Conservation (phyloP, 352 stramenopile genomes). For the Halophytophthora polymorphica region DNA sequence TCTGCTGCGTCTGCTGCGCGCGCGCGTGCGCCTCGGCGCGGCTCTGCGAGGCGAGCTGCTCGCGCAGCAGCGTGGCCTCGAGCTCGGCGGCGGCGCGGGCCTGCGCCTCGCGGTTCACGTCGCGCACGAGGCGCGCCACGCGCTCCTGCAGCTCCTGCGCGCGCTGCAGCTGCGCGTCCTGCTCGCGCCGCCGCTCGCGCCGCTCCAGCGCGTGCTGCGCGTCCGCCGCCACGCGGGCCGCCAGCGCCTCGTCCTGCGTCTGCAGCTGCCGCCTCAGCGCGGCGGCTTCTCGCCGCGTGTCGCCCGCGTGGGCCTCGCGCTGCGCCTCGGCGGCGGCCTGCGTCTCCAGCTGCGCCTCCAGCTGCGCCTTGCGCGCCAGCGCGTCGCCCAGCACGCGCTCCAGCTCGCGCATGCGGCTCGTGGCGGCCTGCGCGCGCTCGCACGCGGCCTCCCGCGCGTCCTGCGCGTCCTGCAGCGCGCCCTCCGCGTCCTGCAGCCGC, state of each 20-base stretch:
- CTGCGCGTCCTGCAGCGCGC: constrained; percentile 56
- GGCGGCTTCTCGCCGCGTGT: constrained; percentile 28
- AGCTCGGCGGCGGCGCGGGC: constrained; percentile 41
- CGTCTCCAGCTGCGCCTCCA: constrained; percentile 35
- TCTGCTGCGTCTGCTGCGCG: constrained; percentile 34
- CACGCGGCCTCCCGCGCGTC: constrained; percentile 38
- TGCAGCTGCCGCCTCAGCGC: constrained; percentile 39
- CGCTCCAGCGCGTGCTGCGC: constrained; percentile 44
- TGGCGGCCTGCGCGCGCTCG: constrained; percentile 37
- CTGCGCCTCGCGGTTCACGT: constrained; percentile 51
- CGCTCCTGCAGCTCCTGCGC: constrained; percentile 51
- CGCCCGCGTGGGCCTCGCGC: constrained; percentile 8
- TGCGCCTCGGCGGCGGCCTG: constrained; percentile 15
- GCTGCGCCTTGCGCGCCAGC: constrained; percentile 41
- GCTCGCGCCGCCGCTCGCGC: constrained; percentile 31
- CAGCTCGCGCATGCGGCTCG: constrained; percentile 57
- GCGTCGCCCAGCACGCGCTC: constrained; percentile 56
- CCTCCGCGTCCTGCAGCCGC: constrained; percentile 61
- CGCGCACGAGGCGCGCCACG: constrained; percentile 46
- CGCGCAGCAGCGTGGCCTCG: constrained; percentile 37
- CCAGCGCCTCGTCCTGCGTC: constrained; percentile 40
- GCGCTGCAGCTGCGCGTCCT: constrained; percentile 32
- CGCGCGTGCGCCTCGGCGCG: constrained; percentile 44
- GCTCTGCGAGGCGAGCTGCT: constrained; percentile 43
- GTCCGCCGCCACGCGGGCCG: constrained; percentile 22